Conservation (phyloP, 805 yeast species). For the Clavispora asparagi region DNA sequence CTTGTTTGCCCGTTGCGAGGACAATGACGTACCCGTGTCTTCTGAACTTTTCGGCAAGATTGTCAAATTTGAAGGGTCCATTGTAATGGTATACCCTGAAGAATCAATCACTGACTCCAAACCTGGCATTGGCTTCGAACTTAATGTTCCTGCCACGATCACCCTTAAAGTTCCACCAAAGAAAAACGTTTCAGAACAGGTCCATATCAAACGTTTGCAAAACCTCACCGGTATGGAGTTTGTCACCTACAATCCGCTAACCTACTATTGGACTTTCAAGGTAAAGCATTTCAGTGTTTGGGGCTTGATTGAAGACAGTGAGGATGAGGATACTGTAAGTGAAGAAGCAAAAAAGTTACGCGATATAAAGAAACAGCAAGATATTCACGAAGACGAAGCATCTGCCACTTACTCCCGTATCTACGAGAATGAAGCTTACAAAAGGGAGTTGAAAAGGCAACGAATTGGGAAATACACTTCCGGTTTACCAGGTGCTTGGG, state of each 20-base stretch:
- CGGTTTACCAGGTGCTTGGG: slow-evolving; percentile 38
- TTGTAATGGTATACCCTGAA: slow-evolving; percentile 61
- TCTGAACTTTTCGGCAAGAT: slow-evolving; percentile 34
- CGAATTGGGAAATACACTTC: slow-evolving; percentile 23
- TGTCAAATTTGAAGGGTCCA: slow-evolving; percentile 39
- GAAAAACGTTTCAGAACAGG: slow-evolving; percentile 36
- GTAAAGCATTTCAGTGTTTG: slow-evolving; percentile 92
- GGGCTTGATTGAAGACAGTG: slow-evolving; percentile 67
- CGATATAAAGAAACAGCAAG: slow-evolving; percentile 29
- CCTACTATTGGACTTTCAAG: slow-evolving; percentile 71
- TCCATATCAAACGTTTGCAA: slow-evolving; percentile 47
- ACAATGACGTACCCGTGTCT: slow-evolving; percentile 32
- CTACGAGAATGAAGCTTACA: slow-evolving; percentile 25
- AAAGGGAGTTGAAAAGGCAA: slow-evolving; percentile 32
- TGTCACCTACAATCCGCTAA: slow-evolving; percentile 70
- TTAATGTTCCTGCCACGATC: slow-evolving; percentile 74
- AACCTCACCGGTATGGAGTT: slow-evolving; percentile 66
- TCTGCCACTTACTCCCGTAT: slow-evolving; percentile 21
- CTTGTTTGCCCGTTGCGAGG: slow-evolving; percentile 37
- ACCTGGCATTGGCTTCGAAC: slow-evolving; percentile 62
- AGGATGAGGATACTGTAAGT: slow-evolving; percentile 33
- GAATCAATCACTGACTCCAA: slow-evolving; percentile 27
- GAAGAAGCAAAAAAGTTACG: slow-evolving; percentile 26
- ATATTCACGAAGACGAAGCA: slow-evolving; percentile 40
- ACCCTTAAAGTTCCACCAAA: slow-evolving; percentile 59